Base-by-base conservation (phyloP, 108 stramenopile species). In the Skeletonema costatum region DNA sequence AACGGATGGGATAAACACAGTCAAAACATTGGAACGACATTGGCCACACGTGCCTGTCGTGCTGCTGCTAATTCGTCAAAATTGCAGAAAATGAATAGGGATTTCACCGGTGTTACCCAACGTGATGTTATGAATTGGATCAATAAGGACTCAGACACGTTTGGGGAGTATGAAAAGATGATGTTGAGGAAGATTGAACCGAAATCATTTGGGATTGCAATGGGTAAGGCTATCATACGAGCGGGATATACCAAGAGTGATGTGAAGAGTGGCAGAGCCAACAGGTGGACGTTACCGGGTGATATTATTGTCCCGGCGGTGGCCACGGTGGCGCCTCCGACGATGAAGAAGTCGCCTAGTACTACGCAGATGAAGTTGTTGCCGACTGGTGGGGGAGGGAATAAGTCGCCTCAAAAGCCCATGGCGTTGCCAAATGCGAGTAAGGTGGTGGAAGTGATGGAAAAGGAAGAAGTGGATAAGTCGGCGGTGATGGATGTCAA, bases 181-280 rank as follows among this genome's bases (percentile, higher is more conserved):
- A 76, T 76, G 75, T 61, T 76, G 2, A 1, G 32, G 3, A 63
- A 64, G 35, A 72, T 76, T 25, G 71, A 72, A 30, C 41, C 17
- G 14, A 76, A 76, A 63, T 66, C 63, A 3, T 72, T 73, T 63
- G 65, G 63, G 31, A 76, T 73, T 71, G 65, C 62, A 32, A 73
- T 76, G 35, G 60, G 41, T 2, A 73, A 73, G 61, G 75, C 75
- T 9, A 63, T 76, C 5, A 16, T 65, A 14, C 16, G 75, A 30
- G 75, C 75, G 36, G 75, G 75, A 0, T 76, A 73, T 17, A 65
- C 35, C 3, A 76, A 72, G 32, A 64, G 64, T 65, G 69, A 66
- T 25, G 7, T 58, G 9, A 33, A 50, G 32, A 74, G 64, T 32
- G 73, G 73, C 4, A 66, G 73, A 35, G 73, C 73, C 12, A 35